These are phyloP conservation scores for Clonostachys rosea DNA, from an alignment of 2,329 filamentous ascomycete species.

Conservation along the genomic window DNA sequence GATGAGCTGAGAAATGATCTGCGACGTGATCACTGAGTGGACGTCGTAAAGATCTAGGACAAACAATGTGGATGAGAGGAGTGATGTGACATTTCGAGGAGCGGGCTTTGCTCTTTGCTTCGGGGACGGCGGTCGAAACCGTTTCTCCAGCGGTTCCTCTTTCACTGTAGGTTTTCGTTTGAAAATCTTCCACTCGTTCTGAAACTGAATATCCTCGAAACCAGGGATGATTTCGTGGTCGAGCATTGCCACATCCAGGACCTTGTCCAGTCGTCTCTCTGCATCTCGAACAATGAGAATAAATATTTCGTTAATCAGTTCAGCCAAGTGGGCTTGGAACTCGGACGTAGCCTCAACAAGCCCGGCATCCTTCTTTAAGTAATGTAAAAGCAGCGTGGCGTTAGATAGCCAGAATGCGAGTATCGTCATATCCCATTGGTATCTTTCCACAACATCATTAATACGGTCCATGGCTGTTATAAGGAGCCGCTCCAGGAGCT, in stretches of 20 bases:
- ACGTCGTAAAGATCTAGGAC: conserved; percentile 98
- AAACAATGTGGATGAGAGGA: conserved; percentile 92
- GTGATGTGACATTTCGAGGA: conserved; percentile 90
- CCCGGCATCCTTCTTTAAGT: conserved; percentile 89
- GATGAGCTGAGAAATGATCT: conserved; percentile 86
- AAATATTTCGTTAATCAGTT: conserved; percentile 97
- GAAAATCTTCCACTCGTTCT: conserved; percentile 98
- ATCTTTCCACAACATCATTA: conserved; percentile 89
- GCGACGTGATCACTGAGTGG: conserved; percentile 90
- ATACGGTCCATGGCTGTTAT: conserved; percentile 91
- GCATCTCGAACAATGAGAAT: conserved; percentile 96
- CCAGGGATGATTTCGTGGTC: conserved; percentile 98
- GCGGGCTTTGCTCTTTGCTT: conserved; percentile 89
- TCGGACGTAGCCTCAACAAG: conserved; percentile 76
- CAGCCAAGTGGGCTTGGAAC: conserved; percentile 89
- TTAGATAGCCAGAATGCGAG: conserved; percentile 99
- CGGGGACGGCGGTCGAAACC: conserved; percentile 87
- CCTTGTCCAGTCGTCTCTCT: conserved; percentile 92
- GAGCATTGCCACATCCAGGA: conserved; percentile 87
- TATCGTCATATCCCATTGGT: conserved; percentile 99
- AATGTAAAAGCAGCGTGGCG: conserved; percentile 89
- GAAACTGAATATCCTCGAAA: conserved; percentile 93
- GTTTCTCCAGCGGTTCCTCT: conserved; percentile 84
- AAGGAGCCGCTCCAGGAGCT: conserved; percentile 77
- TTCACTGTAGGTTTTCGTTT: conserved; percentile 87